A percentile compares a stretch with the other conserved stretches of the same genome.
Evolutionary conservation across 179 eudicot genomes (phyloP).

Genomic region (Sideroxylon spinosum): DNA sequence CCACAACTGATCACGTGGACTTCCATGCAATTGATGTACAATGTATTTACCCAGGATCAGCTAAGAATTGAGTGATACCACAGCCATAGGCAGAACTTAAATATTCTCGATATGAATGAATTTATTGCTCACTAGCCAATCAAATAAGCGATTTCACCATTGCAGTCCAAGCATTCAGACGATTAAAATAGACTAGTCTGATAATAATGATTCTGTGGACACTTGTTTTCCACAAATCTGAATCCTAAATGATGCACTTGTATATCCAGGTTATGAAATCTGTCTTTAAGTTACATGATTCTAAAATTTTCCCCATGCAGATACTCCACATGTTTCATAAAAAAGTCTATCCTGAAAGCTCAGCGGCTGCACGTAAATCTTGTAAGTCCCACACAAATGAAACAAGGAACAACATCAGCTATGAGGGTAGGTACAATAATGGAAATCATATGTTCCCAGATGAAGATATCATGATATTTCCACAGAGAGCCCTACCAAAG

Average conservation of each 20-base stretch:
- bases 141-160: not conserved
- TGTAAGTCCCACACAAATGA: conserved; percentile 33
- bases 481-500: conserved; percentile 32
- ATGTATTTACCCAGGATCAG: not conserved
- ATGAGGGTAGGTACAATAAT: conserved; percentile 27
- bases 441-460: conserved; percentile 33
- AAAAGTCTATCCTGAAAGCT: conserved; percentile 83
- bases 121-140: not conserved
- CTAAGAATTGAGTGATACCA: not conserved
- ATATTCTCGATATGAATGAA: not conserved
- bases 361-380: conserved; percentile 28
- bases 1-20: not conserved
- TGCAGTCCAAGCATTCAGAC: not conserved
- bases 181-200: not conserved
- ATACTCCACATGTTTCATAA: conserved; percentile 64
- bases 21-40: not conserved
- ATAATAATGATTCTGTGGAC: not conserved
- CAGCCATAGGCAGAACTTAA: not conserved
- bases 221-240: not conserved
- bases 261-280: not conserved
- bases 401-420: conserved; percentile 30
- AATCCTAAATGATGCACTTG: not conserved
- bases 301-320: conserved; percentile 29
- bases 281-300: not conserved
- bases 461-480: conserved; percentile 34